Percentiles rank a stretch among this genome's conserved stretches.
Evolutionary conservation across 2,329 filamentous ascomycete species (phyloP).

Genomic region (Verticillium albo-atrum): DNA sequence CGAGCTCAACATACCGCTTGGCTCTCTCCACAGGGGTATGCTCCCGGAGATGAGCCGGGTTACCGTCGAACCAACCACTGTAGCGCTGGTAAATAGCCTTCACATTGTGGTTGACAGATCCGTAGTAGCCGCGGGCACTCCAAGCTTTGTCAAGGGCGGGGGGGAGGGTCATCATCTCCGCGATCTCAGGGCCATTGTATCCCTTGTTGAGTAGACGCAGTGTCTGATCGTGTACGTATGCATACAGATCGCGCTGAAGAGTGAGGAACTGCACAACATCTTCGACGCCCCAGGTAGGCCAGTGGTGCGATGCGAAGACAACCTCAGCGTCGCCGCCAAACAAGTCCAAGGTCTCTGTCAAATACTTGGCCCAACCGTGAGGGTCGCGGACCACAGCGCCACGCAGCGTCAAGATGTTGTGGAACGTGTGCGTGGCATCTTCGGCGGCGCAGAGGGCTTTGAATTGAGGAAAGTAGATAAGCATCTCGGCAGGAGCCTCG

Average conservation of each 20-base stretch:
- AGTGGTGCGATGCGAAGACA: slow-evolving; percentile 32
- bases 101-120: slow-evolving; percentile 31
- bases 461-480: slow-evolving; percentile 32
- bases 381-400: slow-evolving; percentile 36
- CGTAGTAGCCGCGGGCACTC: slow-evolving; percentile 29
- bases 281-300: slow-evolving; percentile 33
- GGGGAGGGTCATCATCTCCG: slow-evolving; percentile 28
- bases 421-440: slow-evolving; percentile 31
- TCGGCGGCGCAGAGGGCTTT: slow-evolving; percentile 32
- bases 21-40: slow-evolving; percentile 26
- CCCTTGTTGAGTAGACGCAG: slow-evolving; percentile 32
- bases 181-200: slow-evolving; percentile 31
- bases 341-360: slow-evolving; percentile 30
- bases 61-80: slow-evolving; percentile 16
- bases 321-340: slow-evolving; percentile 26
- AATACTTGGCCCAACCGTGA: slow-evolving; percentile 30
- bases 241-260: slow-evolving; percentile 34
- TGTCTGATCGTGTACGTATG: slow-evolving; percentile 33
- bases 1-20: slow-evolving; percentile 27
- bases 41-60: slow-evolving; percentile 16
- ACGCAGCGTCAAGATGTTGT: slow-evolving; percentile 34
- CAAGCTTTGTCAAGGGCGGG: slow-evolving; percentile 22
- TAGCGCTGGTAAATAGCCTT: slow-evolving; percentile 21
- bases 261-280: slow-evolving; percentile 19
- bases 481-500: slow-evolving; percentile 37